Evolutionary conservation across 1,284 basidiomycete genomes (phyloP), one percentile per base, ranked within the genome.

Genomic region (Porphyrellus sp.): DNA sequence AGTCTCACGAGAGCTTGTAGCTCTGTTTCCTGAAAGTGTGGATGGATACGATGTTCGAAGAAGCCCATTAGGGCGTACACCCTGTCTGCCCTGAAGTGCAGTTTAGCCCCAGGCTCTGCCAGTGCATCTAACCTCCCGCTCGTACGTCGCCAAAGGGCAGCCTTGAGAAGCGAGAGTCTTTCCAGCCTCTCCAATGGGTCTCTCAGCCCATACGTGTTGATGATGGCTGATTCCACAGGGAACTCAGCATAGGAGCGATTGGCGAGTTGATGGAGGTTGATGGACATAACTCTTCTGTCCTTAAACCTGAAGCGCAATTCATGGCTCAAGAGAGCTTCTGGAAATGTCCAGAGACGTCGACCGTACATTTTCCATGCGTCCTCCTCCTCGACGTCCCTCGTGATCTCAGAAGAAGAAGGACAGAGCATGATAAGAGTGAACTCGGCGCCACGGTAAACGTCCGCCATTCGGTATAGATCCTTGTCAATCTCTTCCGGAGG

Each of bases 401-500:
- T 16, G 7, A 42, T 46, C 21, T 46, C 41, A 1, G 1, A 27
- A 3, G 13, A 11, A 12, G 40, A 18, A 4, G 60, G 52, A 21
- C 0, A 31, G 28, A 65, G 48, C 41, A 68, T 45, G 40, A 68
- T 64, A 7, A 69, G 59, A 1, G 62, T 69, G 48, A 68, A 66
- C 24, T 62, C 42, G 9, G 63, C 63, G 0, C 54, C 30, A 20
- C 54, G 57, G n/a, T 66, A 65, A n/a, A 69, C 53, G 16, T 64
- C 63, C 1, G 63, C 59, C 63, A 68, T 68, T 25, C 62, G 59
- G 55, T 64, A 65, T 5, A 69, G 12, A 39, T 68, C 65, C 18
- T 54, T 25, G 49, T 56, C 54, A 30, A 55, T 23, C 25, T 58
- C 56, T 11, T 52, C 33, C 2, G 34, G 41, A 13, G 42, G 11